Evolutionary conservation across 345 rosid genomes (phyloP).

Genomic region (Tarenaya hassleriana): DNA sequence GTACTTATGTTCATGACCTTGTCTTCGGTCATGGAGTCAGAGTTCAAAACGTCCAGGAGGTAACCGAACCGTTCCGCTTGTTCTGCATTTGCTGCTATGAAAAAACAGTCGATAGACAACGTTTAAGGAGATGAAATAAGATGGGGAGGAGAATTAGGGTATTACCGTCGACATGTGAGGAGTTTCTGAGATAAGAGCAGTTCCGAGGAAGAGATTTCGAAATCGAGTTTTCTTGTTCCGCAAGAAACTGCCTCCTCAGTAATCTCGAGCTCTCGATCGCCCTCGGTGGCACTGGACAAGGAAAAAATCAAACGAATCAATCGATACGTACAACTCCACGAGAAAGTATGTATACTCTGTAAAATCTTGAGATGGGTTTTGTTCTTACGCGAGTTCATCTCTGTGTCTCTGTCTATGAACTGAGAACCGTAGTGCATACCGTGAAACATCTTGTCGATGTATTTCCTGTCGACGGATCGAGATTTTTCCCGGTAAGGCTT

Average conservation of each 20-base stretch:
- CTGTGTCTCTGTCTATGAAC: constrained; percentile 51
- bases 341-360: too few species aligned
- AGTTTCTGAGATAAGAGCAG: constrained; percentile 45
- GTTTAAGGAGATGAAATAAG: not conserved
- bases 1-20: constrained; percentile 35
- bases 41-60: constrained; percentile 52
- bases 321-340: not conserved
- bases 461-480: constrained; percentile 55
- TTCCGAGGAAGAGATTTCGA: constrained; percentile 32
- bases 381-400: constrained; percentile 51
- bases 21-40: constrained; percentile 43
- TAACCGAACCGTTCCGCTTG: constrained; percentile 46
- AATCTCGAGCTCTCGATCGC: constrained; percentile 41
- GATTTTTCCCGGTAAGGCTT: constrained; percentile 93
- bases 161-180: constrained; percentile 37
- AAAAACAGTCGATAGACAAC: not conserved
- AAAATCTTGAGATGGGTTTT: too few species aligned
- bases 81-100: constrained; percentile 33
- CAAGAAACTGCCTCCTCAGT: constrained; percentile 38
- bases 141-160: not conserved
- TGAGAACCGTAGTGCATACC: constrained; percentile 36
- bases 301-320: not conserved
- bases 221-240: constrained; percentile 44
- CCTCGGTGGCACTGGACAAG: constrained; percentile 37
- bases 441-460: constrained; percentile 48